Evolutionary conservation across 2,329 filamentous ascomycete genomes (phyloP).

Genomic region (Arthrinium puccinioides): DNA sequence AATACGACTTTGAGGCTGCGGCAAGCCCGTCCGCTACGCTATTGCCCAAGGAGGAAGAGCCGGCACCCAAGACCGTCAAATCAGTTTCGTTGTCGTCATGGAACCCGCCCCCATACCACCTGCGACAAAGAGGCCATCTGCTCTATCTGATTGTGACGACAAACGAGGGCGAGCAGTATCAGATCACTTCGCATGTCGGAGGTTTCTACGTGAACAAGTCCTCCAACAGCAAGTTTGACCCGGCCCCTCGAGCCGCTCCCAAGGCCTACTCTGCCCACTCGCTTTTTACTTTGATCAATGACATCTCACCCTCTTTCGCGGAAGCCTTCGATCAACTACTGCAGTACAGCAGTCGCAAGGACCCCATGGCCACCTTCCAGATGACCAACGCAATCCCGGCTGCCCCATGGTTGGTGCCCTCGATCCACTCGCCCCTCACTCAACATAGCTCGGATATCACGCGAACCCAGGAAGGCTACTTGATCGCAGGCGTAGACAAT

Average conservation of each 20-base stretch:
- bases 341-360: slow-evolving; percentile 76
- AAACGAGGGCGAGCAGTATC: slow-evolving; percentile 89
- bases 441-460: slow-evolving; percentile 78
- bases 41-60: slow-evolving; percentile 57
- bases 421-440: slow-evolving; percentile 54
- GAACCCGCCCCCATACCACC: slow-evolving; percentile 91
- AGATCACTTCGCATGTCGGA: slow-evolving; percentile 87
- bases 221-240: slow-evolving; percentile 91
- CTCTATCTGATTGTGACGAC: slow-evolving; percentile 86
- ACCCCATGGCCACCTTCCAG: slow-evolving; percentile 88
- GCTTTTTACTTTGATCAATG: slow-evolving; percentile 68
- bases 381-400: slow-evolving; percentile 92
- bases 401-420: slow-evolving; percentile 83
- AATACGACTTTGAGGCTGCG: slow-evolving; percentile 68
- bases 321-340: slow-evolving; percentile 70
- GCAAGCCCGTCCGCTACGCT: slow-evolving; percentile 60
- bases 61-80: slow-evolving; percentile 85
- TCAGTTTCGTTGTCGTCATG: slow-evolving; percentile 81
- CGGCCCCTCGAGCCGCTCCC: slow-evolving; percentile 68
- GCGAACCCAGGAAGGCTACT: slow-evolving; percentile 84
- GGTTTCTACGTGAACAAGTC: slow-evolving; percentile 98
- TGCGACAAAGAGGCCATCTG: slow-evolving; percentile 86
- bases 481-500: slow-evolving; percentile 86
- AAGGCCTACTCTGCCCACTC: slow-evolving; percentile 81
- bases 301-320: slow-evolving; percentile 78